Conservation (phyloP, 768 basidiomycete genomes). For the Candolleomyces aberdarensis region DNA sequence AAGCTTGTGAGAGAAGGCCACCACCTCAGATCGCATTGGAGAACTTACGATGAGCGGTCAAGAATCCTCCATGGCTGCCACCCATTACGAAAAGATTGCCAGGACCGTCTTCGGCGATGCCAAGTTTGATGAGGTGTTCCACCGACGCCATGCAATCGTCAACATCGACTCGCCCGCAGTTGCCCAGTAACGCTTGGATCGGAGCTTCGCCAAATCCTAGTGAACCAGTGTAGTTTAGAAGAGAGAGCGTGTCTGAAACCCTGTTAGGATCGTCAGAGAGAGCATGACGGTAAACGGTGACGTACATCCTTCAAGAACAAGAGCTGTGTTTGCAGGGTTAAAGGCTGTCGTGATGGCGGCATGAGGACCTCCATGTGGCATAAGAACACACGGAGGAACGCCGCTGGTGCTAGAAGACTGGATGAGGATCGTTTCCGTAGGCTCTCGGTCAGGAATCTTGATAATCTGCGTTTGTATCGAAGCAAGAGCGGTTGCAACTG, state of each 20-base stretch:
- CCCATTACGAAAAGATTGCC: slow-evolving; percentile 58
- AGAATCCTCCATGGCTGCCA: slow-evolving; percentile 72
- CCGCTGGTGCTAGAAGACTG: slow-evolving; percentile 22
- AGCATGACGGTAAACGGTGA: slow-evolving; percentile 3
- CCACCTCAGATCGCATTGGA: background rate
- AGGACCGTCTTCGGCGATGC: slow-evolving; percentile 43
- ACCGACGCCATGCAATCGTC: slow-evolving; percentile 58
- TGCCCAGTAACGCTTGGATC: slow-evolving; percentile 51
- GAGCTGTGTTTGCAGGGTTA: slow-evolving; percentile 35
- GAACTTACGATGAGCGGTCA: slow-evolving; percentile 53
- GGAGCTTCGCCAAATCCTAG: slow-evolving; percentile 62
- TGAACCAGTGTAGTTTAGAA: slow-evolving; percentile 68
- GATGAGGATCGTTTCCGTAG: slow-evolving; percentile 56
- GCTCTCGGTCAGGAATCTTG: slow-evolving; percentile 45
- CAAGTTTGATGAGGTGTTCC: slow-evolving; percentile 45
- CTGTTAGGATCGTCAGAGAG: background rate
- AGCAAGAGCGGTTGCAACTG: slow-evolving; percentile 43
- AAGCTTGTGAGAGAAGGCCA: background rate
- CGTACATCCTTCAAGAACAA: slow-evolving; percentile 63
- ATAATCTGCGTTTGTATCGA: slow-evolving; percentile 41
- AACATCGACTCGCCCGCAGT: slow-evolving; percentile 64
- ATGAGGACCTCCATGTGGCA: slow-evolving; percentile 67
- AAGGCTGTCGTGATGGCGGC: slow-evolving; percentile 46
- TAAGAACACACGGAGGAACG: slow-evolving; percentile 45
- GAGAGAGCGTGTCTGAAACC: slow-evolving; percentile 50